Evolutionary conservation across 116 monocot species (phyloP).

Genomic region (Papilionanthe hybrid): DNA sequence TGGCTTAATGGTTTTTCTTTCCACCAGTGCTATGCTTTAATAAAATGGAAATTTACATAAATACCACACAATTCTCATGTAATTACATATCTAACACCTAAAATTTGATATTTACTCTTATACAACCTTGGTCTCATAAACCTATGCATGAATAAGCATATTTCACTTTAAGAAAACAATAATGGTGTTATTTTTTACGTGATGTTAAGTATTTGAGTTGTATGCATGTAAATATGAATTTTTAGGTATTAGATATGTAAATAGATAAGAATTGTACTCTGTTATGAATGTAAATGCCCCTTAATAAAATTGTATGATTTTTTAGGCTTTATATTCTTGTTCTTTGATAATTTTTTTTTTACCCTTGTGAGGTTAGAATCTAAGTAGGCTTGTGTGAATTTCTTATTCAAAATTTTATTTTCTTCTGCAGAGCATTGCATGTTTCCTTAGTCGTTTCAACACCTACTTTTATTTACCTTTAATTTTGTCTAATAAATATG

Average conservation of each 20-base stretch:
- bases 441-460: neutral
- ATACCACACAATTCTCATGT: neutral
- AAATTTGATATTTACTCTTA: too few species aligned
- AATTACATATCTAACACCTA: neutral
- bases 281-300: too few species aligned
- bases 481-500: neutral
- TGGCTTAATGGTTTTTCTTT: neutral
- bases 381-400: neutral
- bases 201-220: too few species aligned
- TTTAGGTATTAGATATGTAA: too few species aligned
- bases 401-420: neutral
- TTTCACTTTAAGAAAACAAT: too few species aligned
- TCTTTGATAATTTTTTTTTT: conserved; percentile 2
- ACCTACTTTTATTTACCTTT: neutral
- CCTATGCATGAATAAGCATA: too few species aligned
- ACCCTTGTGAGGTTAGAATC: neutral
- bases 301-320: neutral
- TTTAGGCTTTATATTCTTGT: neutral
- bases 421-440: neutral
- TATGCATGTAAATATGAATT: too few species aligned
- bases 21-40: too few species aligned
- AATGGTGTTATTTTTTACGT: too few species aligned
- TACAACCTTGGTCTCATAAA: too few species aligned
- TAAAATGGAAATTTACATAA: too few species aligned
- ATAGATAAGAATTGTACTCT: too few species aligned